Evolutionary conservation across 495 filamentous ascomycete species (phyloP).

Genomic region (Podospora conica): DNA sequence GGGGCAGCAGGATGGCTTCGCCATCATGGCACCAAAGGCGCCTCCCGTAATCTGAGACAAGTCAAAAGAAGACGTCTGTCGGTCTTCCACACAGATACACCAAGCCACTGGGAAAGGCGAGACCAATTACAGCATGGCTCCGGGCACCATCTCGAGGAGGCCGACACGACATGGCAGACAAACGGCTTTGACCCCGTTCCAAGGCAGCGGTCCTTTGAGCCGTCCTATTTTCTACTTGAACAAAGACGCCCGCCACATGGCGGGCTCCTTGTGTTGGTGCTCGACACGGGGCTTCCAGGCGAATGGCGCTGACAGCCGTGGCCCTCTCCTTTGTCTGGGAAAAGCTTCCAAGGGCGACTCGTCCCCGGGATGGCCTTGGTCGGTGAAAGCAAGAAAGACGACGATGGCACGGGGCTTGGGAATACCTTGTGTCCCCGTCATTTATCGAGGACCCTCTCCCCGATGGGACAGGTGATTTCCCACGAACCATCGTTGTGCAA

Average conservation of each 20-base stretch:
- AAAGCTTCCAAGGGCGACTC: background rate
- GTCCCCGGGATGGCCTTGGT: background rate
- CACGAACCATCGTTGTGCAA: background rate
- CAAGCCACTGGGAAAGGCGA: background rate
- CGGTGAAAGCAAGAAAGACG: background rate
- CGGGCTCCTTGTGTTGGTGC: background rate
- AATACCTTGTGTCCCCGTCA: slow-evolving; percentile 2
- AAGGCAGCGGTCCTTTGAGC: background rate
- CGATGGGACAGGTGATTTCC: background rate
- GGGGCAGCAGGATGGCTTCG: background rate
- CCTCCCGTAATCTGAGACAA: background rate
- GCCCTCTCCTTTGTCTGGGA: background rate
- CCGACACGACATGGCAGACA: background rate
- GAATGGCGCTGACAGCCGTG: background rate
- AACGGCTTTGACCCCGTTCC: background rate
- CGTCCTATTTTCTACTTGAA: background rate
- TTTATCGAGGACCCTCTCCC: background rate
- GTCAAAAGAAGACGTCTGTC: background rate
- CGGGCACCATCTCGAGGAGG: background rate
- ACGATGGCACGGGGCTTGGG: background rate
- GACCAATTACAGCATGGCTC: slow-evolving; percentile 2
- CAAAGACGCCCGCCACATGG: background rate
- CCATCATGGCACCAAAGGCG: background rate
- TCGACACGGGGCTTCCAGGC: background rate
- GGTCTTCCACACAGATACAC: background rate